Conservation (phyloP, 805 yeast genomes). For the Cyberlindnera japonica region DNA sequence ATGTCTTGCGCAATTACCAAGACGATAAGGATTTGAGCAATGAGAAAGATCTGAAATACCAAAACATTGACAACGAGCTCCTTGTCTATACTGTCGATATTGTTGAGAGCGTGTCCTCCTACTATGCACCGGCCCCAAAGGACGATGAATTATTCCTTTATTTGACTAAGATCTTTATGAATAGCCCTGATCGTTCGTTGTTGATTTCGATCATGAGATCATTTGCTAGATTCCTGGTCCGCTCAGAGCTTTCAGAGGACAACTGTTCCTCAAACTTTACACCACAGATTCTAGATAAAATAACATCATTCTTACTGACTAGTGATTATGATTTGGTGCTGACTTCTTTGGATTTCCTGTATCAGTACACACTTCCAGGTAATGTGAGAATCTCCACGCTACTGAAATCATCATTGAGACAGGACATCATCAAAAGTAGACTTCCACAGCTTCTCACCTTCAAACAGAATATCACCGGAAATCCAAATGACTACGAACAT, state of each 20-base stretch:
- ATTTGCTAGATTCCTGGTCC: conserved; percentile 72
- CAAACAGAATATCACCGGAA: conserved; percentile 37
- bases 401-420: conserved; percentile 43
- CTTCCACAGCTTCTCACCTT: conserved; percentile 60
- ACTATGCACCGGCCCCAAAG: conserved; percentile 67
- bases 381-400: conserved; percentile 51
- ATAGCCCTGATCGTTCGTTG: conserved; percentile 62
- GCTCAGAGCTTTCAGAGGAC: conserved; percentile 45
- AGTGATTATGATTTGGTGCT: conserved; percentile 69
- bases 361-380: conserved; percentile 72
- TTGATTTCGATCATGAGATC: conserved; percentile 70
- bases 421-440: conserved; percentile 50
- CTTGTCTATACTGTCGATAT: conserved; percentile 70
- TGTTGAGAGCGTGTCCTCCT: conserved; percentile 79
- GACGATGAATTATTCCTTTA: conserved; percentile 65
- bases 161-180: conserved; percentile 47
- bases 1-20: conserved; percentile 34
- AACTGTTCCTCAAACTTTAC: conserved; percentile 49
- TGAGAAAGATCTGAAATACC: conserved; percentile 23
- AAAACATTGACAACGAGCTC: conserved; percentile 46
- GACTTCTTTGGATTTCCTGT: conserved; percentile 76
- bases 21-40: conserved; percentile 29
- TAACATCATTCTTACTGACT: conserved; percentile 53
- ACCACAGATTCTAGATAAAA: conserved; percentile 43
- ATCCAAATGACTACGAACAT: conserved; percentile 28